A percentile compares a stretch with the other conserved stretches of the same genome.
Conservation (phyloP, 176 grass and related monocot genomes). For the Hordeum vulgare region DNA sequence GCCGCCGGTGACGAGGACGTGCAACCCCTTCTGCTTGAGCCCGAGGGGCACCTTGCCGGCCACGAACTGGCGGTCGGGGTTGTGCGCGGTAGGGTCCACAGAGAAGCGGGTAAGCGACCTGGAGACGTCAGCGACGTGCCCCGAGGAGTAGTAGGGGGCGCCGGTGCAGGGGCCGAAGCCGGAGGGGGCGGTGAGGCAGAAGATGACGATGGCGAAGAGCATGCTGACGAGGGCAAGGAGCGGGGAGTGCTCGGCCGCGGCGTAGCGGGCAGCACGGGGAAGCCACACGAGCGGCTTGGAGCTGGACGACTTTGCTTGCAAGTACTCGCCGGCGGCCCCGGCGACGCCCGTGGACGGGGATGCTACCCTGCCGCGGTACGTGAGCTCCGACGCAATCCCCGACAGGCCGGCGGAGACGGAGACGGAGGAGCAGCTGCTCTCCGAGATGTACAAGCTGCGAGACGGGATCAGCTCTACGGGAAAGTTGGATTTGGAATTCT, state of each 20-base stretch:
- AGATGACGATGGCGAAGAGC: conserved; percentile 46
- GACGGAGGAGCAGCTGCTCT: no score
- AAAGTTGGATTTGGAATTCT: no score
- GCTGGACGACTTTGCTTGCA: conserved; percentile 36
- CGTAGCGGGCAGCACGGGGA: conserved; percentile 47
- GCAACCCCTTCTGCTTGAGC: conserved; percentile 67
- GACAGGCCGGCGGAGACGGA: not conserved
- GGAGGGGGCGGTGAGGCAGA: conserved; percentile 34
- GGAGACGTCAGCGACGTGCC: not conserved
- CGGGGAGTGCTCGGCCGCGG: conserved; percentile 58
- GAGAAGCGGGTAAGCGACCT: conserved; percentile 29
- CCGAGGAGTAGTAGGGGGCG: not conserved
- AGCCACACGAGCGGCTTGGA: conserved; percentile 59
- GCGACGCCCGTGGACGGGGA: not conserved
- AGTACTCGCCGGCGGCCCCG: not conserved
- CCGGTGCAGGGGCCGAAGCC: not conserved
- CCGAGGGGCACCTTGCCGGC: conserved; percentile 79
- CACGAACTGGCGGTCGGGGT: conserved; percentile 35
- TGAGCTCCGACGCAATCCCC: conserved; percentile 80
- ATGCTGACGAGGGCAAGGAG: conserved; percentile 68
- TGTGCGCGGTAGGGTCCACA: conserved; percentile 9
- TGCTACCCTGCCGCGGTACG: conserved; percentile 47
- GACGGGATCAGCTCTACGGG: no score
- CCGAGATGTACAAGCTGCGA: no score
- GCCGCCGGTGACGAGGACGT: conserved; percentile 83